Evolutionary conservation across 345 rosid genomes (phyloP).

Genomic region (Gynandropsis gynandra): DNA sequence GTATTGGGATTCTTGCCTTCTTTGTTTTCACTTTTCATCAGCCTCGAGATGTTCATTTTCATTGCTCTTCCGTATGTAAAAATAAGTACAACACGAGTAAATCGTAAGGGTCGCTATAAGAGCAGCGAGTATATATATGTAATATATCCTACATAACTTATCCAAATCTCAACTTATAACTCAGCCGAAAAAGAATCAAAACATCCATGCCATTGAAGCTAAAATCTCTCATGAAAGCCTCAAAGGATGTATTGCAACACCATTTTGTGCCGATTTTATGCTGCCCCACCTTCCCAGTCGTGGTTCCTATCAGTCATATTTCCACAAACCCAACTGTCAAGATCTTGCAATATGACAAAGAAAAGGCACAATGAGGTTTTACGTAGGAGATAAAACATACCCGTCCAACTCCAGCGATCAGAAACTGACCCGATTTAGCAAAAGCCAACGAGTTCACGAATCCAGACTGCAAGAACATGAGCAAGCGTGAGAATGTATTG

Average conservation of each 20-base stretch:
- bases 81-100: too few species aligned
- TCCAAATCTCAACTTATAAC: too few species aligned
- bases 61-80: too few species aligned
- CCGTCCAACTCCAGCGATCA: slow-evolving; percentile 88
- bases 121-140: too few species aligned
- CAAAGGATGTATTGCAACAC: slow-evolving; percentile 67
- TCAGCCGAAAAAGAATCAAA: too few species aligned
- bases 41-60: too few species aligned
- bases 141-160: too few species aligned
- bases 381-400: slow-evolving; percentile 24
- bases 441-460: slow-evolving; percentile 89
- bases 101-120: too few species aligned
- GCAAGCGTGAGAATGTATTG: not conserved
- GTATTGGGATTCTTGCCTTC: not conserved
- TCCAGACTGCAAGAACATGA: slow-evolving; percentile 50
- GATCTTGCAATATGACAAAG: not conserved
- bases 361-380: not conserved
- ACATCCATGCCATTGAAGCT: too few species aligned
- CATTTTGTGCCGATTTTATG: slow-evolving; percentile 50
- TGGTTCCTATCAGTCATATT: slow-evolving; percentile 53
- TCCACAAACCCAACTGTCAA: slow-evolving; percentile 1
- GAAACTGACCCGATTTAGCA: slow-evolving; percentile 81
- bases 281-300: slow-evolving; percentile 93
- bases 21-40: too few species aligned
- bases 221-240: slow-evolving; percentile 35